Conservation (phyloP, 2,329 filamentous ascomycete genomes). For the Hymenoscyphus linearis region DNA sequence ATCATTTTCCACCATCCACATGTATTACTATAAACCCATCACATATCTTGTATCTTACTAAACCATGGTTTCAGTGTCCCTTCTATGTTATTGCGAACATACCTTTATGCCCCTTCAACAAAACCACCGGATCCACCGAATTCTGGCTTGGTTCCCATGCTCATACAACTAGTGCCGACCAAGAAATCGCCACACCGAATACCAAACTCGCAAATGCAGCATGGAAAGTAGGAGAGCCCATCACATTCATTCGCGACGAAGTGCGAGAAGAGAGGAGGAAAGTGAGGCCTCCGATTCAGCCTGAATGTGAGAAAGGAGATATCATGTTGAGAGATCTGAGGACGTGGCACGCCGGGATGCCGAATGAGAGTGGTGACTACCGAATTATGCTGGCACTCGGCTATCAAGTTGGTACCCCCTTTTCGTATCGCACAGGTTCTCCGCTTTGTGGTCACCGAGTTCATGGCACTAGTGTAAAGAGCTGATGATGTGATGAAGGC, state of each 20-base stretch:
- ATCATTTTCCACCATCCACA: slow-evolving; percentile 34
- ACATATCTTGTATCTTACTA: slow-evolving; percentile 6
- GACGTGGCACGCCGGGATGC: slow-evolving; percentile 61
- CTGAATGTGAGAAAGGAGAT: slow-evolving; percentile 47
- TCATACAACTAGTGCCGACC: slow-evolving; percentile 30
- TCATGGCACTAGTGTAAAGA: background rate
- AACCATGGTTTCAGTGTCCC: slow-evolving; percentile 25
- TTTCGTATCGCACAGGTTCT: background rate
- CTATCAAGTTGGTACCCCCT: slow-evolving; percentile 20
- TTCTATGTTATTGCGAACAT: slow-evolving; percentile 38
- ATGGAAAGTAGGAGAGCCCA: slow-evolving; percentile 48
- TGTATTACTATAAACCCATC: slow-evolving; percentile 7
- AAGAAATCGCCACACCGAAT: slow-evolving; percentile 27
- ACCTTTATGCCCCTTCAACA: slow-evolving; percentile 34
- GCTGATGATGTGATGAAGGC: slow-evolving; percentile 17
- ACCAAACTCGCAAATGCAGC: slow-evolving; percentile 28
- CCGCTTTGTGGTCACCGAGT: background rate
- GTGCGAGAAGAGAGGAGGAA: slow-evolving; percentile 36
- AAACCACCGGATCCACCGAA: slow-evolving; percentile 35
- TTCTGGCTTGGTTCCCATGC: slow-evolving; percentile 39
- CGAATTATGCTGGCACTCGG: slow-evolving; percentile 54
- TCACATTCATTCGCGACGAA: slow-evolving; percentile 37
- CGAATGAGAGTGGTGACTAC: slow-evolving; percentile 45
- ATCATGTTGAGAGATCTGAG: slow-evolving; percentile 54
- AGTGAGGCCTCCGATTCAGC: slow-evolving; percentile 43